A percentile compares a stretch with the other conserved stretches of the same genome.
Evolutionary conservation across 148 eudicot genomes (phyloP).

Genomic region (Nepenthes mirabilis): DNA sequence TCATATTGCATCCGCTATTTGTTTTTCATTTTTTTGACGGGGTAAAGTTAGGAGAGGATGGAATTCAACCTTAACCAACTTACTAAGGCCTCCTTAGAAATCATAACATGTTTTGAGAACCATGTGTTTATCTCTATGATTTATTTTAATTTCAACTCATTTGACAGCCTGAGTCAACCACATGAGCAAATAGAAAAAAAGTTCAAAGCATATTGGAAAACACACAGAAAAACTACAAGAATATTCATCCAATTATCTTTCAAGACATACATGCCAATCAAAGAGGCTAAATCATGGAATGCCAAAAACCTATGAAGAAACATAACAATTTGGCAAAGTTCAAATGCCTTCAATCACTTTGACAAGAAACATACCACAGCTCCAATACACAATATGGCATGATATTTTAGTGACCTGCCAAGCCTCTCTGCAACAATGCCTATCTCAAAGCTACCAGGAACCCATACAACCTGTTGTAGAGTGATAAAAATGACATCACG

Average conservation of each 20-base stretch:
- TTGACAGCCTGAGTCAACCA: no score
- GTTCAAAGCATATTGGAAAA: not conserved
- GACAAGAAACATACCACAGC: slow-evolving; percentile 62
- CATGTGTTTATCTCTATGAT: no score
- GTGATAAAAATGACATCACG: not conserved
- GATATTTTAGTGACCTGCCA: slow-evolving; percentile 81
- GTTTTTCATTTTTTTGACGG: no score
- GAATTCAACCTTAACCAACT: no score
- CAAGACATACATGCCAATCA: not conserved
- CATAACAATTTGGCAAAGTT: not conserved
- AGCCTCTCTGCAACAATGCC: slow-evolving; percentile 83
- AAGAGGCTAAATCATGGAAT: not conserved
- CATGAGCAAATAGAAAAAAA: not conserved
- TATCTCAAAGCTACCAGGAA: slow-evolving; percentile 95
- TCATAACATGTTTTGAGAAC: no score
- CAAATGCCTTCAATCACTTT: not conserved
- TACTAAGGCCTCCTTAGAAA: no score
- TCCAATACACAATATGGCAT: slow-evolving; percentile 87
- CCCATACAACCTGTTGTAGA: slow-evolving; percentile 80
- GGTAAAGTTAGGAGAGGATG: no score
- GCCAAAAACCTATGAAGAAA: not conserved
- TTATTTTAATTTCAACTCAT: no score
- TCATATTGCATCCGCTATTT: no score
- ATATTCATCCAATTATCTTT: no score
- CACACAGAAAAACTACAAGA: not conserved